phyloP scores from a whole-genome alignment of 2,329 filamentous ascomycete genomes.

The Fusarium sororula region DNA sequence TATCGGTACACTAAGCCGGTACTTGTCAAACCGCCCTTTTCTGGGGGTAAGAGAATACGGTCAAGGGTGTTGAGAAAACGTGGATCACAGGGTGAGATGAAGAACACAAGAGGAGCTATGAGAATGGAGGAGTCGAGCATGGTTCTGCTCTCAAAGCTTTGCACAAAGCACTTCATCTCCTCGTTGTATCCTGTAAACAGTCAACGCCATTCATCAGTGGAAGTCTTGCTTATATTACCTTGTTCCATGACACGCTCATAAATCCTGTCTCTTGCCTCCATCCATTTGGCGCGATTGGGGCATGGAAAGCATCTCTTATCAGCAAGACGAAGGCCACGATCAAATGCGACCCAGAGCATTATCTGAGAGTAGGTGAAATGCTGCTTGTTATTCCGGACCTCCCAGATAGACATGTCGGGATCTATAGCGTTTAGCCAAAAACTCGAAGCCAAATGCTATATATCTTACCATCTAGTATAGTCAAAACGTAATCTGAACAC shows the following conservation, averaged over 20 bases:
- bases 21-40: slow-evolving; percentile 79
- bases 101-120: slow-evolving; percentile 82
- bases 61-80: slow-evolving; percentile 78
- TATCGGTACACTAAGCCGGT: slow-evolving; percentile 81
- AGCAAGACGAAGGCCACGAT: slow-evolving; percentile 76
- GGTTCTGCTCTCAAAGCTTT: slow-evolving; percentile 78
- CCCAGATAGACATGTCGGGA: slow-evolving; percentile 86
- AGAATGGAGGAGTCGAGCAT: slow-evolving; percentile 78
- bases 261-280: slow-evolving; percentile 70
- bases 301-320: slow-evolving; percentile 82
- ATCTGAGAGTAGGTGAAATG: slow-evolving; percentile 85
- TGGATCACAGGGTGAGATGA: slow-evolving; percentile 80
- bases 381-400: slow-evolving; percentile 78
- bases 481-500: slow-evolving; percentile 70
- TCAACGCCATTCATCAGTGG: neutral
- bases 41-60: slow-evolving; percentile 74
- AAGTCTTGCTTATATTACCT: slow-evolving; percentile 46
- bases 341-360: slow-evolving; percentile 85
- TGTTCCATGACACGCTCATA: slow-evolving; percentile 84
- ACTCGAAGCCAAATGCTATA: no score
- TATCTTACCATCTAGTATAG: slow-evolving; percentile 65
- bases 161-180: slow-evolving; percentile 74
- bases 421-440: slow-evolving; percentile 48
- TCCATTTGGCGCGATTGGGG: slow-evolving; percentile 73
- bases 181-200: slow-evolving; percentile 69